A percentile compares a stretch with the other conserved stretches of the same genome.
These are phyloP conservation scores for Xerocomus minutiporus DNA, from an alignment of 1,284 basidiomycete genomes.

Conservation along the genomic window DNA sequence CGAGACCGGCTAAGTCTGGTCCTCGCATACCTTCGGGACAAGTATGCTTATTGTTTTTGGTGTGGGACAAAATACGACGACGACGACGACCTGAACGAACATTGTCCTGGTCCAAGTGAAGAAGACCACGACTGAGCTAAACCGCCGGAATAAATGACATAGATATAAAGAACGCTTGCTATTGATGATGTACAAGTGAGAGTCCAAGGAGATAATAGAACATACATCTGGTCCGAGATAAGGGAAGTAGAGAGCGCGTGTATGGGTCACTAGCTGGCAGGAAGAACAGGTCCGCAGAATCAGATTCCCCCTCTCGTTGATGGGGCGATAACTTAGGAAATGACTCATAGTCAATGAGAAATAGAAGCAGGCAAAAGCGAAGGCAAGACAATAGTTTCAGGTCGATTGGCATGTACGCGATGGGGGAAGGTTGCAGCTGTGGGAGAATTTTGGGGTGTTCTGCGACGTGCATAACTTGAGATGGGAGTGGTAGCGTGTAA, in stretches of 20 bases:
- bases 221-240: slow-evolving; percentile 20
- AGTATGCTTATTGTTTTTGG: slow-evolving; percentile 80
- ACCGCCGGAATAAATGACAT: neutral
- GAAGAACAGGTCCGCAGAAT: neutral
- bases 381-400: slow-evolving; percentile 35
- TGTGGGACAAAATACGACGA: slow-evolving; percentile 73
- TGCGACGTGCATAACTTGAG: slow-evolving; percentile 70
- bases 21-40: slow-evolving; percentile 66
- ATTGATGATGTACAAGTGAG: slow-evolving; percentile 32
- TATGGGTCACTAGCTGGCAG: neutral
- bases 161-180: slow-evolving; percentile 22
- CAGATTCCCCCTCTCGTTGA: neutral
- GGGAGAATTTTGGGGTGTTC: slow-evolving; percentile 68
- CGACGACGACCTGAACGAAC: slow-evolving; percentile 53
- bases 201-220: slow-evolving; percentile 23
- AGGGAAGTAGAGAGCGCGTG: slow-evolving; percentile 13
- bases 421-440: slow-evolving; percentile 59
- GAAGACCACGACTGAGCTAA: slow-evolving; percentile 68
- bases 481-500: slow-evolving; percentile 58
- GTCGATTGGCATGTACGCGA: slow-evolving; percentile 28
- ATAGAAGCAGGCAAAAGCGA: slow-evolving; percentile 23
- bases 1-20: slow-evolving; percentile 64
- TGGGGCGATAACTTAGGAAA: neutral
- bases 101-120: slow-evolving; percentile 75
- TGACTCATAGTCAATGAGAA: slow-evolving; percentile 18